phyloP scores from a whole-genome alignment of 2,329 filamentous ascomycete species.

The Dactylellina cionopaga region DNA sequence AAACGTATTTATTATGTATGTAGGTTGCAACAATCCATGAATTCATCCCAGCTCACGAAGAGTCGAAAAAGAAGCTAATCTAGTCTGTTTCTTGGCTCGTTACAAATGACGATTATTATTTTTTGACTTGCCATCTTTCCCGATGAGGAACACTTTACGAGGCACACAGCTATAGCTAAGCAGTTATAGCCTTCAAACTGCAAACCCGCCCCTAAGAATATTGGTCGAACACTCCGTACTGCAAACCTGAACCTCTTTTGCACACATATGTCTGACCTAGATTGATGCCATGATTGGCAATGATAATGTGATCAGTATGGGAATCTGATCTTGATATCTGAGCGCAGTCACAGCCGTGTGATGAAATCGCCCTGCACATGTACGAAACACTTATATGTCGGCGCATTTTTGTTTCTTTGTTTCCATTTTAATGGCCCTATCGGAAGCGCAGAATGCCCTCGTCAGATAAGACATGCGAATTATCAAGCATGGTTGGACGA shows the following conservation, averaged over 20 bases:
- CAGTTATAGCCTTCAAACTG: conserved; percentile 18
- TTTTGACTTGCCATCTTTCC: conserved; percentile 27
- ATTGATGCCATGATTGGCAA: conserved; percentile 38
- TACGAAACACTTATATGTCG: conserved; percentile 42
- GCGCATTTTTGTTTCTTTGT: conserved; percentile 46
- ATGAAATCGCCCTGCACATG: conserved; percentile 42
- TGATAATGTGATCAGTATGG: conserved; percentile 20
- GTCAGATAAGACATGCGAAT: conserved; percentile 46
- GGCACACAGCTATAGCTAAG: conserved; percentile 35
- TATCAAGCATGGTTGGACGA: conserved; percentile 36
- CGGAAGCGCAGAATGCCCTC: conserved; percentile 27
- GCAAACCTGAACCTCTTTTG: conserved; percentile 4
- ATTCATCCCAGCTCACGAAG: conserved; percentile 11
- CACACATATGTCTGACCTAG: conserved; percentile 40
- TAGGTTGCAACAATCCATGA: conserved; percentile 30
- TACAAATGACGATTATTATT: conserved; percentile 25
- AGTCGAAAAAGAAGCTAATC: conserved; percentile 14
- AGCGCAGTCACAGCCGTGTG: conserved; percentile 34
- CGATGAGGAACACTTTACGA: conserved; percentile 46
- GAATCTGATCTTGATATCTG: conserved; percentile 51
- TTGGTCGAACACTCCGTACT: conserved; percentile 25
- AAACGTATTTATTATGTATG: too few relatives aligned
- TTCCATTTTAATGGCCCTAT: conserved; percentile 50
- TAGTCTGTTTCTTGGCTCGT: conserved; percentile 11
- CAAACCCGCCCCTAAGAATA: conserved; percentile 4